Evolutionary conservation across 2,329 filamentous ascomycete genomes (phyloP), one percentile per base, ranked within the genome.

Genomic region (Keithomyces neogunnii): DNA sequence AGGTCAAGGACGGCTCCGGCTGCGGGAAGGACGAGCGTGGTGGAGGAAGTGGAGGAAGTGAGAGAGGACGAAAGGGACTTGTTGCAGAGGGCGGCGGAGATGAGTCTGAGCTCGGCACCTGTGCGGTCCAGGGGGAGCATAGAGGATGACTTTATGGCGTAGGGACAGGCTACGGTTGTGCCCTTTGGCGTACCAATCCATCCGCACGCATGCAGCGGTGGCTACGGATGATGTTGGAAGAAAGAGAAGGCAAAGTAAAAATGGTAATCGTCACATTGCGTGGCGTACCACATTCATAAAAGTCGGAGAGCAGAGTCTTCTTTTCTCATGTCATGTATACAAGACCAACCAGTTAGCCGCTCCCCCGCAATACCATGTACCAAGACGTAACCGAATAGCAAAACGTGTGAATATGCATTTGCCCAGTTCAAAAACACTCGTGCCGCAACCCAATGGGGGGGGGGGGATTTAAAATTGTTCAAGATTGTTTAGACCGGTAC

Each of bases 61-160:
- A 19, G 19, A 19, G 31, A 30, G 13, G 40, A 47, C 10, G 30
- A 49, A 4, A 38, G 32, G n/a, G 60, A 74, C 35, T 62, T 77
- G n/a, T 67, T 73, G 10, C 70, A 72, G 45, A 69, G 71, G 56
- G 67, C 72, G 36, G 69, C 70, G 2, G 63, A 66, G 51, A 62
- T 77, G 55, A 71, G 70, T 19, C 58, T 76, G 50, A 66, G 65
- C 3, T 49, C 54, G 19, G 45, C 49, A 9, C 45, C 53, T 10
- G 45, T 39, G 19, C 10, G 39, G 9, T 48, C 43, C 2, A 50
- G 48, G 32, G 60, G 59, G 5, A 70, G 63, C 48, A 62, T 72
- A 13, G 72, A 73, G 53, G 72, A 75, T 42, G 67, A 72, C 53
- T 75, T 74, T 19, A 74, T 75, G 72, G 69, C 66, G 39, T 73